phyloP scores from a whole-genome alignment of 108 stramenopile species.

The Nitzschia sp. region DNA sequence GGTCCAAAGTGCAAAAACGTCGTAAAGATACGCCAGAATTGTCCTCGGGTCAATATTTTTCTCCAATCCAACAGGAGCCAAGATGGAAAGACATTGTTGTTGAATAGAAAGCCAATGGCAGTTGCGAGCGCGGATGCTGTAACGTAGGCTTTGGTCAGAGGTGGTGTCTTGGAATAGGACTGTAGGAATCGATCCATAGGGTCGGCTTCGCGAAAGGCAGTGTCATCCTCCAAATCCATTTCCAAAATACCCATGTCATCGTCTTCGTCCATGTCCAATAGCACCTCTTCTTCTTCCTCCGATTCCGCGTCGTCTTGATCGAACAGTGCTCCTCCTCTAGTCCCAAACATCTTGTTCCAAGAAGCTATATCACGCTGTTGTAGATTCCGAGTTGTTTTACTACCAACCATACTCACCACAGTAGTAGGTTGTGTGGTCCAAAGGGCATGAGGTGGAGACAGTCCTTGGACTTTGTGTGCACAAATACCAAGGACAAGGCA shows the following conservation, averaged over 20 bases:
- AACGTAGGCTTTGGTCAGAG: conserved; percentile 85
- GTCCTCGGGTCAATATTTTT: conserved; percentile 53
- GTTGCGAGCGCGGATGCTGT: conserved; percentile 72
- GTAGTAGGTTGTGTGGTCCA: no score
- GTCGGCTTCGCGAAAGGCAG: conserved; percentile 75
- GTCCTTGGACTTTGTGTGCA: no score
- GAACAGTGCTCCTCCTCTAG: no score
- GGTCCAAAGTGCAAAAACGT: conserved; percentile 90
- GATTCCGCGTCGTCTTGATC: not conserved
- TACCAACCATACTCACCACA: no score
- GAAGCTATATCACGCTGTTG: no score
- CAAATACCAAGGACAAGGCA: no score
- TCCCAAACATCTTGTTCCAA: no score
- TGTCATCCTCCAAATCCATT: conserved; percentile 53
- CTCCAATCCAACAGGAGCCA: conserved; percentile 79
- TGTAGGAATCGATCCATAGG: conserved; percentile 53
- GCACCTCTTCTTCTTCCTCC: conserved; percentile 47
- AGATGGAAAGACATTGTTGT: conserved; percentile 81
- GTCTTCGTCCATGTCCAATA: conserved; percentile 50
- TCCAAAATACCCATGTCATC: conserved; percentile 58
- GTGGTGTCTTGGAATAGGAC: conserved; percentile 81
- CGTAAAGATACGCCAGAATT: conserved; percentile 89
- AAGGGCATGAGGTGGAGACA: no score
- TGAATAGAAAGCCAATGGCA: conserved; percentile 56
- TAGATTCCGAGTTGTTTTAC: no score